Evolutionary conservation across 192 early-diverging fungal genomes (phyloP).

Genomic region (Backusella sp.): DNA sequence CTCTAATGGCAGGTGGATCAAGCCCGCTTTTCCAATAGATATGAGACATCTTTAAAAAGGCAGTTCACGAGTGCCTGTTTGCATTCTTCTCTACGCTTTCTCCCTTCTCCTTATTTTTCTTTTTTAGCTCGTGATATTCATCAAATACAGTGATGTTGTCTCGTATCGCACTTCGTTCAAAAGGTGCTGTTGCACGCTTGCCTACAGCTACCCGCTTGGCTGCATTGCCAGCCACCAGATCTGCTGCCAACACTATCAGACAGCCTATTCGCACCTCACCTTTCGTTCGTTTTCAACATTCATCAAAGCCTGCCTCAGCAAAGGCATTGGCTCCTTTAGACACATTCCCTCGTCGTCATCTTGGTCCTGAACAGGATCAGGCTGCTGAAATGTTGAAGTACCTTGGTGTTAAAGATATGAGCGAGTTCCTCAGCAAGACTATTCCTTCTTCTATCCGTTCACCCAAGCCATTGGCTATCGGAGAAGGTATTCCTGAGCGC

Average conservation of each 20-base stretch:
- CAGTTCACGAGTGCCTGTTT: background rate
- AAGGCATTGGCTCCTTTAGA: conserved; percentile 58
- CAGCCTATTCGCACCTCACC: background rate
- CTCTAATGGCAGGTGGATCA: conserved; percentile 27
- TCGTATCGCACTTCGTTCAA: conserved; percentile 15
- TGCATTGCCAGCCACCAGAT: background rate
- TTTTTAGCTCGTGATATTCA: conserved; percentile 3
- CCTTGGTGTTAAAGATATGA: conserved; percentile 77
- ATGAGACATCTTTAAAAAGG: conserved; percentile 8
- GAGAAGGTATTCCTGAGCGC: conserved; percentile 77
- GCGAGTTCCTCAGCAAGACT: conserved; percentile 80
- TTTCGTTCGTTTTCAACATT: conserved; percentile 17
- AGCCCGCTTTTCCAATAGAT: conserved; percentile 11
- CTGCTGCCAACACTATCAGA: background rate
- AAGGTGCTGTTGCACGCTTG: conserved; percentile 12
- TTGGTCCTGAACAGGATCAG: conserved; percentile 77
- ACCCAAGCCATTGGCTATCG: conserved; percentile 67
- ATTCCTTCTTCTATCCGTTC: conserved; percentile 83
- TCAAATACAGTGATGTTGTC: conserved; percentile 14
- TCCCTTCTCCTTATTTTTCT: conserved; percentile 5
- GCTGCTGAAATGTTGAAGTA: conserved; percentile 79
- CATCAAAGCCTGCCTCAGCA: conserved; percentile 14
- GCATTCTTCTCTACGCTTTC: conserved; percentile 3
- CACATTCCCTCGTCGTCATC: conserved; percentile 84
- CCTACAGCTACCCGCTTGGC: conserved; percentile 4